A percentile compares a stretch with the other conserved stretches of the same genome.
Conservation (phyloP, 805 yeast species). For the Phaffomyces antillensis region DNA sequence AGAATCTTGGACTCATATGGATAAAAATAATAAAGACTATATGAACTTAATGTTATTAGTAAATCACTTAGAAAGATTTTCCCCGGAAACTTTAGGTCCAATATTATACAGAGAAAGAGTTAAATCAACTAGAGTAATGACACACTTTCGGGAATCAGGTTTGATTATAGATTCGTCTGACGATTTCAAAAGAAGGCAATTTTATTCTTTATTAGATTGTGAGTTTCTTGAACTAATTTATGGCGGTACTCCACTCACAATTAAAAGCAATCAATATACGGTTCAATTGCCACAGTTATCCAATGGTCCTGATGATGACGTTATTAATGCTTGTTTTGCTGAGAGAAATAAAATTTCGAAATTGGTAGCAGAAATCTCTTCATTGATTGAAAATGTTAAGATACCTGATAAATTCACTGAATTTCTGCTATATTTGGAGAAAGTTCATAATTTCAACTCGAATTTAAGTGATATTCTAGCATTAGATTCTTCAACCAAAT, state of each 20-base stretch:
- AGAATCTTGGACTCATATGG: not conserved
- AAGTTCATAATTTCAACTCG: not conserved
- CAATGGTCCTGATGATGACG: not conserved
- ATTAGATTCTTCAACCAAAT: not conserved
- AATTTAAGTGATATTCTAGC: not conserved
- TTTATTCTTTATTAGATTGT: slow-evolving; percentile 2
- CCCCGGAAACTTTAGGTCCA: slow-evolving; percentile 5
- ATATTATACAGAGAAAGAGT: not conserved
- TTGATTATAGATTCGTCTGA: not conserved
- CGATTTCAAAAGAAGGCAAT: slow-evolving; percentile 2
- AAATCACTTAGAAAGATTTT: slow-evolving; percentile 1
- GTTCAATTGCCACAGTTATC: not conserved
- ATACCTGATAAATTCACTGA: not conserved
- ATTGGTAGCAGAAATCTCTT: not conserved
- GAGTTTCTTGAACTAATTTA: slow-evolving; percentile 4
- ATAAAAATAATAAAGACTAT: not conserved
- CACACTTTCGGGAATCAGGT: not conserved
- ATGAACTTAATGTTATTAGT: slow-evolving; percentile 3
- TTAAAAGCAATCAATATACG: not conserved
- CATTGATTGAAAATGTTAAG: slow-evolving; percentile 3
- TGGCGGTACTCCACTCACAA: not conserved
- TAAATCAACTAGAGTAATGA: not conserved
- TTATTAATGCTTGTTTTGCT: not conserved
- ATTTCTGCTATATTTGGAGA: not conserved
- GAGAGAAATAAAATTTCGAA: slow-evolving; percentile 2